Evolutionary conservation across 345 rosid genomes (phyloP).

Genomic region (Lepidium africanum): DNA sequence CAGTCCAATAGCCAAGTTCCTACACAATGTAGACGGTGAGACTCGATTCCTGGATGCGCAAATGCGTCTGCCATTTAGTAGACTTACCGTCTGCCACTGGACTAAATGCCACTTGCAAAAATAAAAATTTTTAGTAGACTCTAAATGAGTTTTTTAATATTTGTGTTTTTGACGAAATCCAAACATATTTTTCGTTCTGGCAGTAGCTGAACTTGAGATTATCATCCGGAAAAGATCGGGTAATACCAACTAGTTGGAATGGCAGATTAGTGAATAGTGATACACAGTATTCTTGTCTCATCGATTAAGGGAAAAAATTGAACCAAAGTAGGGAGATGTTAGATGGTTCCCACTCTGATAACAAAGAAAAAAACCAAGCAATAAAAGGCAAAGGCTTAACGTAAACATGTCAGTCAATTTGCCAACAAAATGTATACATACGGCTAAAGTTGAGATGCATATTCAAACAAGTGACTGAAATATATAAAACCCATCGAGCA

Average conservation of each 20-base stretch:
- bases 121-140: too few species aligned
- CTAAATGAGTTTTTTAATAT: too few species aligned
- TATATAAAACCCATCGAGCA: not conserved
- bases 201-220: not conserved
- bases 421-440: conserved; percentile 19
- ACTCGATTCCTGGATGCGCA: too few species aligned
- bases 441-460: conserved; percentile 13
- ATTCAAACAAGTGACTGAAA: conserved; percentile 11
- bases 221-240: not conserved
- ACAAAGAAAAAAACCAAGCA: not conserved
- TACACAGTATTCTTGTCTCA: not conserved
- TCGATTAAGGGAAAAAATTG: not conserved
- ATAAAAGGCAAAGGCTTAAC: conserved; percentile 8
- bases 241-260: not conserved
- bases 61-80: too few species aligned
- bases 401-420: not conserved
- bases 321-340: not conserved
- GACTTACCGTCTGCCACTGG: too few species aligned
- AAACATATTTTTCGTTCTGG: not conserved
- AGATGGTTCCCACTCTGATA: conserved; percentile 4
- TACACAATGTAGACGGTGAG: too few species aligned
- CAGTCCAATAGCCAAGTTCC: too few species aligned
- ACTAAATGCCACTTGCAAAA: too few species aligned
- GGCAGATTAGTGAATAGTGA: not conserved
- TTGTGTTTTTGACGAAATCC: too few species aligned